A percentile compares a stretch with the other conserved stretches of the same genome.
Conservation (phyloP, 352 stramenopile species). For the Blastocystis sp. region DNA sequence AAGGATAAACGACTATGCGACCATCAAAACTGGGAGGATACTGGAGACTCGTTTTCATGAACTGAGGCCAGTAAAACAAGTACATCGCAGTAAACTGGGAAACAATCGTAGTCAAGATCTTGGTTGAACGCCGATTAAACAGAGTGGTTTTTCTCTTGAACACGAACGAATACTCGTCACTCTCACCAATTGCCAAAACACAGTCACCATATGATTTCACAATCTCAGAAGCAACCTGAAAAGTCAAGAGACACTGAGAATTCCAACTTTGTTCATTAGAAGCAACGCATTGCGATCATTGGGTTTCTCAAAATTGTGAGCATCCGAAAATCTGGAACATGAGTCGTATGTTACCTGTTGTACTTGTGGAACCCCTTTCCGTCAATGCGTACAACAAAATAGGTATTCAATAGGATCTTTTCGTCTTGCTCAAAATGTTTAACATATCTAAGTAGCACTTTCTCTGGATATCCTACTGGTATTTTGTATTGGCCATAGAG, state of each 20-base stretch:
- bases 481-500: constrained; percentile 57
- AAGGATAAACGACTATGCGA: constrained; percentile 66
- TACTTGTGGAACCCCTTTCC: constrained; percentile 68
- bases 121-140: constrained; percentile 65
- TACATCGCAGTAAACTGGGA: constrained; percentile 67
- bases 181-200: constrained; percentile 67
- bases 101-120: constrained; percentile 67
- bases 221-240: constrained; percentile 62
- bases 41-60: constrained; percentile 63
- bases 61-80: constrained; percentile 68
- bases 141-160: constrained; percentile 64
- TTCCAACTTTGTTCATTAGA: constrained; percentile 66
- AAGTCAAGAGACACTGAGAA: neutral
- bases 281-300: constrained; percentile 65
- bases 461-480: constrained; percentile 15
- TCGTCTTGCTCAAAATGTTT: constrained; percentile 65
- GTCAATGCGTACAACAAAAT: constrained; percentile 67
- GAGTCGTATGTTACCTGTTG: neutral
- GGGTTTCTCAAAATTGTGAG: constrained; percentile 66
- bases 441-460: constrained; percentile 23
- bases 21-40: constrained; percentile 67
- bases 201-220: constrained; percentile 66
- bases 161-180: constrained; percentile 67
- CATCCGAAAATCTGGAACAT: constrained; percentile 64
- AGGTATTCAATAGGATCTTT: constrained; percentile 66